Base-by-base conservation (phyloP, 2,329 filamentous ascomycete genomes). In the Pseudogymnoascus sp. region DNA sequence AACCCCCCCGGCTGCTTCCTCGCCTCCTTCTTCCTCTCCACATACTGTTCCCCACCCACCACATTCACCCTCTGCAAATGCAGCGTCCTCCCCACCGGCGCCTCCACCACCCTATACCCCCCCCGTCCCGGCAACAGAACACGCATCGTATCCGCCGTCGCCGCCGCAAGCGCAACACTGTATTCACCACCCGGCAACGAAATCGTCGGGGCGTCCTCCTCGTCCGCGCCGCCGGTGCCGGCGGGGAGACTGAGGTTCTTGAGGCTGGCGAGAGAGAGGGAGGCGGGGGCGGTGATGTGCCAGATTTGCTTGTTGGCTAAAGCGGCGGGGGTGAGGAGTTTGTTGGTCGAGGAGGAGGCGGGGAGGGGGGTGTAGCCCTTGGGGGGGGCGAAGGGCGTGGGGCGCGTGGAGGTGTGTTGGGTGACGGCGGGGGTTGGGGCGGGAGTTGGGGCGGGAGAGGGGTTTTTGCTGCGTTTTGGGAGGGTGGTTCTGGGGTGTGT, bases 231-330 rank as follows among this genome's bases (percentile, higher is more conserved):
- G 62, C 81, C 77, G 62, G 82, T 79, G 25, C 25, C 1, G 64
- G 85, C 82, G 69, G 81, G 81, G 45, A 90, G 81, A 39, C 86
- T 81, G 66, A 91, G 78, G 67, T 87, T 81, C 71, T 86, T 83
- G 57, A 92, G 77, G 1, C 88, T 80, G 10, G 83, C 85, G 64
- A 92, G 81, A n/a, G 89, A 85, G 2, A 92, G 77, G 10, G 84
- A 85, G 5, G 85, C 83, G 1, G 90, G 90, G 3, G 88, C 86
- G 8, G 87, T 90, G 69, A 93, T 90, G 73, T 92, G 90, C 90
- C 89, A 93, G 65, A 92, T 79, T 73, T 92, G 86, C 78, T 91
- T 92, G 67, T 87, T 87, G 64, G 85, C 78, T 6, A 88, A 73
- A 69, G 84, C 83, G 63, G 81, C 80, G 64, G 83, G 79, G 70